Evolutionary conservation across 176 grass and related monocot species (phyloP).

Genomic region (Carex littledalei): DNA sequence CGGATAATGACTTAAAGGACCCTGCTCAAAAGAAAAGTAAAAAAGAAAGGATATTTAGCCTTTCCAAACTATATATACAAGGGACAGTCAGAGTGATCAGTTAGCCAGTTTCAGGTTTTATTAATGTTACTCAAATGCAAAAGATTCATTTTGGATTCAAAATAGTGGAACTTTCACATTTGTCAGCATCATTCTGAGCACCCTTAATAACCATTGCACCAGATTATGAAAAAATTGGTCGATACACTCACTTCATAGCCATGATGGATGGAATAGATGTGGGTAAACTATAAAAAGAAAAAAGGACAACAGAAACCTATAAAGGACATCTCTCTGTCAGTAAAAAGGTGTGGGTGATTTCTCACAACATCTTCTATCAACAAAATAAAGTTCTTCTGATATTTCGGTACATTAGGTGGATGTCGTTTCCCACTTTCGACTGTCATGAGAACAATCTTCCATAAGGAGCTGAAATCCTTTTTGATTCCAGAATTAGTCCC

Average conservation of each 20-base stretch:
- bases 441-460: conserved; percentile 39
- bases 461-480: conserved; percentile 38
- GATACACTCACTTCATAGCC: background rate
- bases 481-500: conserved; percentile 15
- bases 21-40: conserved; percentile 37
- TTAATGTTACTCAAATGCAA: background rate
- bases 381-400: conserved; percentile 64
- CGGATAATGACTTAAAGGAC: conserved; percentile 54
- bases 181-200: background rate
- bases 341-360: conserved; percentile 66
- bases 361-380: conserved; percentile 75
- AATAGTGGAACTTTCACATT: background rate
- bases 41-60: background rate
- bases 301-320: conserved; percentile 43
- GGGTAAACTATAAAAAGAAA: background rate
- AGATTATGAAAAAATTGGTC: background rate
- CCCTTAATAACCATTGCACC: background rate
- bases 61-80: background rate
- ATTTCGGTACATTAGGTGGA: conserved; percentile 38
- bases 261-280: background rate
- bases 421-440: conserved; percentile 43
- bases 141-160: background rate
- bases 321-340: conserved; percentile 53
- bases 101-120: background rate
- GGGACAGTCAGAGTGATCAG: background rate